A percentile compares a stretch with the other conserved stretches of the same genome.
These are phyloP conservation scores for Saccharomycopsis sp. DNA, from an alignment of 805 yeast genomes.

Conservation along the genomic window DNA sequence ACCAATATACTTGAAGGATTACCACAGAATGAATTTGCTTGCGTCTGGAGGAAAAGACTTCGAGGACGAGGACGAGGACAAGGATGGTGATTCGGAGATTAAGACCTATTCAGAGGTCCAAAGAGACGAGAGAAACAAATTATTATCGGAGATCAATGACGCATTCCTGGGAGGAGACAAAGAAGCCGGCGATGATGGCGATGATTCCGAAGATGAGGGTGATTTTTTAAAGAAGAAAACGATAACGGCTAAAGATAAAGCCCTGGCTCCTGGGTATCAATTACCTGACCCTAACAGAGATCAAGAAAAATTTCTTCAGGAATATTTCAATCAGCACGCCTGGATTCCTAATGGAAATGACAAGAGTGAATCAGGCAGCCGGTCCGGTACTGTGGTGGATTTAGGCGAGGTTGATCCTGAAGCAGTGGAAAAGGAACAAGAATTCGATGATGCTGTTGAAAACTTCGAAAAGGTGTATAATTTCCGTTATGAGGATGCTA, in stretches of 20 bases:
- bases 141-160: conserved; percentile 70
- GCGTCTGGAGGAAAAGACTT: conserved; percentile 55
- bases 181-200: conserved; percentile 39
- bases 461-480: conserved; percentile 88
- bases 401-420: conserved; percentile 28
- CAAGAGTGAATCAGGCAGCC: conserved; percentile 33
- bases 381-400: conserved; percentile 28
- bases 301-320: conserved; percentile 63
- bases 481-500: conserved; percentile 90
- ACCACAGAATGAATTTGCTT: conserved; percentile 79
- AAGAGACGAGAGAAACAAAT: conserved; percentile 62
- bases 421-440: conserved; percentile 68
- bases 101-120: conserved; percentile 73
- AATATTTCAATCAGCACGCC: conserved; percentile 69
- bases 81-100: conserved; percentile 32
- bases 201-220: conserved; percentile 36
- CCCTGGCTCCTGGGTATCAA: conserved; percentile 25
- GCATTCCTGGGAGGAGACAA: conserved; percentile 49
- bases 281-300: conserved; percentile 66
- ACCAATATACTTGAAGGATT: conserved; percentile 87
- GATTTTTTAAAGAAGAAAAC: conserved; percentile 58
- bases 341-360: conserved; percentile 81
- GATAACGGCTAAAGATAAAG: conserved; percentile 25
- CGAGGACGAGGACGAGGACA: conserved; percentile 35
- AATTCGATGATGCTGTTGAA: conserved; percentile 89